These are phyloP conservation scores for Parachaetomium inaequale DNA, from an alignment of 495 filamentous ascomycete genomes.

Conservation along the genomic window DNA sequence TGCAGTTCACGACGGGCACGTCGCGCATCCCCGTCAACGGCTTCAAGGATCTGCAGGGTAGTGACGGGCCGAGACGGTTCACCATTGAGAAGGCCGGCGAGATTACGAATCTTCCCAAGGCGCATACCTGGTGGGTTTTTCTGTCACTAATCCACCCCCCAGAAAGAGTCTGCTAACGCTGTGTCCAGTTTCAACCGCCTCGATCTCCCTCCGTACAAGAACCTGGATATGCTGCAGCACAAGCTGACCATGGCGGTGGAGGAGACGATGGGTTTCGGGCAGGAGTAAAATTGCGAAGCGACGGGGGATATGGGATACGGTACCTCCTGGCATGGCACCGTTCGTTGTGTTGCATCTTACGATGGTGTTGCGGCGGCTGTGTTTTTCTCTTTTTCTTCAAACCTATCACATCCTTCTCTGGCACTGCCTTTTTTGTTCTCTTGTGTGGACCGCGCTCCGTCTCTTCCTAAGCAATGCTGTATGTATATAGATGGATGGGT, in stretches of 20 bases:
- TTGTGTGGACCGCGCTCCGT: neutral
- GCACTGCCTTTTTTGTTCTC: neutral
- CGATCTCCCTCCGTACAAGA: slow-evolving; percentile 92
- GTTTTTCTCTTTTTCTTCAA: neutral
- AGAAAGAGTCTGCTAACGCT: slow-evolving; percentile 33
- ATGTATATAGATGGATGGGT: slow-evolving; percentile 5
- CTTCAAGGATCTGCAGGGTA: slow-evolving; percentile 98
- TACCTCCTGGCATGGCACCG: neutral
- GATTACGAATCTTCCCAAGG: slow-evolving; percentile 83
- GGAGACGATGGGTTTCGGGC: slow-evolving; percentile 98
- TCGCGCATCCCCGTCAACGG: slow-evolving; percentile 98
- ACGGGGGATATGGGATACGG: neutral
- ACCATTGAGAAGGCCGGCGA: slow-evolving; percentile 98
- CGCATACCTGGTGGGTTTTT: slow-evolving; percentile 86
- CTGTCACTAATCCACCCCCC: neutral
- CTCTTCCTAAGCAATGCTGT: neutral
- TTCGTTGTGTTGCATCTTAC: neutral
- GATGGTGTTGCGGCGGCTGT: slow-evolving; percentile 3
- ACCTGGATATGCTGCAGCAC: slow-evolving; percentile 71
- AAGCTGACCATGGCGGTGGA: slow-evolving; percentile 97
- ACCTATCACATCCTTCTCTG: neutral
- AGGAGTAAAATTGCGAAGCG: slow-evolving; percentile 59
- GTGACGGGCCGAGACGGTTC: slow-evolving; percentile 90
- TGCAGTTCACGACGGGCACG: slow-evolving; percentile 97
- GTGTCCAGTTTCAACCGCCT: slow-evolving; percentile 85